Evolutionary conservation across 176 grass and related monocot genomes (phyloP).

Genomic region (Microstegium vimineum): DNA sequence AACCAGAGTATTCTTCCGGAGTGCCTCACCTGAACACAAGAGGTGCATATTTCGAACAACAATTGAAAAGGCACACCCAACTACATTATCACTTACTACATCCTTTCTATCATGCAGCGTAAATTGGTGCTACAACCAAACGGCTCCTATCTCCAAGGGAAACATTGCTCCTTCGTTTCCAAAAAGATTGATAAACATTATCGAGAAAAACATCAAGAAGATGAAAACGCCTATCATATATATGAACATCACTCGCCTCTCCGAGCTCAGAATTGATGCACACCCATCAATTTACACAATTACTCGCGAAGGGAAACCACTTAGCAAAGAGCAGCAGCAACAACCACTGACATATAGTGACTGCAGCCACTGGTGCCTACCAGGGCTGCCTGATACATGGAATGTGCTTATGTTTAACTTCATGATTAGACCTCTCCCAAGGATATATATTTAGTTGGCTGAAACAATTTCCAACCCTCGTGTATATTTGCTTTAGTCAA

Average conservation of each 20-base stretch:
- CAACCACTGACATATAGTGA: conserved; percentile 26
- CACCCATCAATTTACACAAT: conserved; percentile 52
- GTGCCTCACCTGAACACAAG: conserved; percentile 61
- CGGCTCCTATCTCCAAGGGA: conserved; percentile 14
- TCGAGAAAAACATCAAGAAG: conserved; percentile 14
- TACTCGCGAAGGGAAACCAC: conserved; percentile 25
- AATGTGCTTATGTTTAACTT: conserved; percentile 52
- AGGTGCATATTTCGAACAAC: conserved; percentile 3
- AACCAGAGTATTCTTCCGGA: conserved; percentile 58
- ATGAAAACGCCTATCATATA: conserved; percentile 29
- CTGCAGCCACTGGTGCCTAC: conserved; percentile 71
- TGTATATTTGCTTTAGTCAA: not conserved
- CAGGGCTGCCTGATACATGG: conserved; percentile 49
- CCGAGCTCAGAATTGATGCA: conserved; percentile 26
- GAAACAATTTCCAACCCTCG: not conserved
- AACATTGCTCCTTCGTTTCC: conserved; percentile 32
- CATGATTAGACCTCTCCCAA: not conserved
- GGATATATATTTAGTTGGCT: conserved; percentile 21
- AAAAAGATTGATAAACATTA: conserved; percentile 6
- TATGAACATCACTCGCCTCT: conserved; percentile 46
- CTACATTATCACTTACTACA: not conserved
- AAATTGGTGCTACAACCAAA: conserved; percentile 60
- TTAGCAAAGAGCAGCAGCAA: conserved; percentile 17
- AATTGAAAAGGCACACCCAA: not conserved
- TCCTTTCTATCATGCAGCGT: conserved; percentile 6